Evolutionary conservation across 352 stramenopile species (phyloP).

Genomic region (Pythium volutum): DNA sequence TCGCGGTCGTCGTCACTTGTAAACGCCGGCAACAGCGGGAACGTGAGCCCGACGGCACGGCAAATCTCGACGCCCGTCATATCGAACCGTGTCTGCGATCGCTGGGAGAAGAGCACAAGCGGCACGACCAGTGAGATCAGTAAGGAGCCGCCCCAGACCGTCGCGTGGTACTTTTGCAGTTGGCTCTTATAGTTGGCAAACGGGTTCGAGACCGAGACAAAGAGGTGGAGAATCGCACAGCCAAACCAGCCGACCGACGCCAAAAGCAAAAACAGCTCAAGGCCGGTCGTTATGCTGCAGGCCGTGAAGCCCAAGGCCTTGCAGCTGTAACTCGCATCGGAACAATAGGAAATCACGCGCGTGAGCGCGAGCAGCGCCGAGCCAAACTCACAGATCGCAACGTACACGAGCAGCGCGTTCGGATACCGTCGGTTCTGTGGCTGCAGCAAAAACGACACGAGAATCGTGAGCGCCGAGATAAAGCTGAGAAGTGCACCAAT

Average conservation of each 20-base stretch:
- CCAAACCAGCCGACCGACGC: conserved; percentile 67
- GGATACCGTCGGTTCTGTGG: conserved; percentile 37
- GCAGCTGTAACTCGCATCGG: conserved; percentile 32
- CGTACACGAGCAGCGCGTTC: conserved; percentile 67
- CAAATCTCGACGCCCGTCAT: conserved; percentile 52
- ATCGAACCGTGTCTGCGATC: conserved; percentile 33
- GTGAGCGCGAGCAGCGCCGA: conserved; percentile 43
- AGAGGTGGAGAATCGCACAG: conserved; percentile 65
- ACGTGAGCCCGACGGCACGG: conserved; percentile 38
- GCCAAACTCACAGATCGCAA: conserved; percentile 57
- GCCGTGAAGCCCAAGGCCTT: conserved; percentile 32
- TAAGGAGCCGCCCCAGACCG: conserved; percentile 50
- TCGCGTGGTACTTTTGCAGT: conserved; percentile 48
- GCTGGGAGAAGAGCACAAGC: conserved; percentile 38
- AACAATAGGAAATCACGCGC: conserved; percentile 46
- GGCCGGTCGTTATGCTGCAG: conserved; percentile 35
- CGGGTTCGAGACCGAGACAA: conserved; percentile 71
- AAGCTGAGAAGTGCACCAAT: conserved; percentile 52
- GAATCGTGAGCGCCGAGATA: conserved; percentile 41
- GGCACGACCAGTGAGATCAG: conserved; percentile 40
- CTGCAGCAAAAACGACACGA: conserved; percentile 50
- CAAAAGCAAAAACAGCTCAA: conserved; percentile 64
- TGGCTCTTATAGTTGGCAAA: conserved; percentile 73
- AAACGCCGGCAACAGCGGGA: conserved; percentile 42
- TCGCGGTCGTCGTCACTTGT: conserved; percentile 25